Evolutionary conservation across 2,329 filamentous ascomycete genomes (phyloP), one percentile per base, ranked within the genome.

Genomic region (Fusarium beomiforme): DNA sequence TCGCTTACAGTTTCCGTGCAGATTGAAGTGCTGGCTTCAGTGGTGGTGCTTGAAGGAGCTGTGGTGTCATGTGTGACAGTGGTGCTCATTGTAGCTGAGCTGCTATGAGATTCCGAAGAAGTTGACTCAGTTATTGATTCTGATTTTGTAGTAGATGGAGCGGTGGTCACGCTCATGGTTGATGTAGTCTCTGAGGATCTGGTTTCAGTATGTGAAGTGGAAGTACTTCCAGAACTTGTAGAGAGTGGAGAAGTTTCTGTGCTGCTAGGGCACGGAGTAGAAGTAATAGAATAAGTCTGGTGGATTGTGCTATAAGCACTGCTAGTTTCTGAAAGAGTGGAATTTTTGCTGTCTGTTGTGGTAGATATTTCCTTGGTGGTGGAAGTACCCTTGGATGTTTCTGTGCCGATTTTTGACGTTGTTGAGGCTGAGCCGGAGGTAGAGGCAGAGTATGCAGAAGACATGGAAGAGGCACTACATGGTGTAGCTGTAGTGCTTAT

Each of bases 41-140:
- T 23, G 4, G 23, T 39, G 17, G n/a, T 56, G 36, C 47, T 68
- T 50, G 34, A 58, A 39, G 65, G 63, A 39, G 46, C 53, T 16
- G 33, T 56, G 37, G 49, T 61, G 12, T 33, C 37, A 14, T 42
- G 11, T 11, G 31, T 26, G 42, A 43, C 31, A 55, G 36, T 33
- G 11, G 24, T 67, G 19, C 63, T 62, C 23, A 21, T 14, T 55
- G 63, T 44, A 55, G 42, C 13, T n/a, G 63, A 62, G 47, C 63
- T 67, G n/a, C 55, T 67, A 2, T 62, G 17, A 13, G 62, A 43
- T 23, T 43, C 36, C 5, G 16, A 41, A 7, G 50, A 54, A 19
- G 24, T 53, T 2, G 41, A 59, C 21, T 29, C 49, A 9, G 29
- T 37, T 23, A 37, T 59, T 3, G 34, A 47, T 2, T 53, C 44